A percentile compares a stretch with the other conserved stretches of the same genome.
phyloP scores from a whole-genome alignment of 176 grass and related monocot species.

The Phragmites australis region DNA sequence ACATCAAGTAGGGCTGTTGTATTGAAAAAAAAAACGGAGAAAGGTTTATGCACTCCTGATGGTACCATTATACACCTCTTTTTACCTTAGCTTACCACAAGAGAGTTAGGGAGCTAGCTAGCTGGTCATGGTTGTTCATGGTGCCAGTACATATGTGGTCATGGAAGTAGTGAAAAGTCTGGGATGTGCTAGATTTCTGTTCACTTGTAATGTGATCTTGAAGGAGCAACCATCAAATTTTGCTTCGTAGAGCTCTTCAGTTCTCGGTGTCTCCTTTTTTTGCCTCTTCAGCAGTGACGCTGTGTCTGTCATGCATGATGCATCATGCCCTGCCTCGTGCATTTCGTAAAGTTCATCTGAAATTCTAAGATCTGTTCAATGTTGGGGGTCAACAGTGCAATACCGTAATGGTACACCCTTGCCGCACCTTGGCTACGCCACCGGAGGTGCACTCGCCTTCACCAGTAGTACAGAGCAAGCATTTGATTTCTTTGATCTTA shows the following conservation, averaged over 20 bases:
- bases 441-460: no score
- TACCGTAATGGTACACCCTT: no score
- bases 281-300: no score
- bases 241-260: background rate
- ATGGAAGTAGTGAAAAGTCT: conserved; percentile 28
- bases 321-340: no score
- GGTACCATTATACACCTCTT: background rate
- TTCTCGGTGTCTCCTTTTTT: no score
- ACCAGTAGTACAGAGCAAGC: no score
- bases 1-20: conserved; percentile 58
- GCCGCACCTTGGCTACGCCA: no score
- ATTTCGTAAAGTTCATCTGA: no score
- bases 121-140: conserved; percentile 28
- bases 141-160: conserved; percentile 38
- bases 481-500: no score
- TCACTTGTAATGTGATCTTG: conserved; percentile 6
- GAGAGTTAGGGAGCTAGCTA: conserved; percentile 12
- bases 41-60: background rate
- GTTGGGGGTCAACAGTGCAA: no score
- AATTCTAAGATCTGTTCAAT: no score
- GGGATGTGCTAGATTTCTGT: conserved; percentile 25
- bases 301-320: no score
- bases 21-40: background rate
- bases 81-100: conserved; percentile 33
- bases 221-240: background rate